Evolutionary conservation across 768 basidiomycete genomes (phyloP).

Genomic region (Boletus coccyginus): DNA sequence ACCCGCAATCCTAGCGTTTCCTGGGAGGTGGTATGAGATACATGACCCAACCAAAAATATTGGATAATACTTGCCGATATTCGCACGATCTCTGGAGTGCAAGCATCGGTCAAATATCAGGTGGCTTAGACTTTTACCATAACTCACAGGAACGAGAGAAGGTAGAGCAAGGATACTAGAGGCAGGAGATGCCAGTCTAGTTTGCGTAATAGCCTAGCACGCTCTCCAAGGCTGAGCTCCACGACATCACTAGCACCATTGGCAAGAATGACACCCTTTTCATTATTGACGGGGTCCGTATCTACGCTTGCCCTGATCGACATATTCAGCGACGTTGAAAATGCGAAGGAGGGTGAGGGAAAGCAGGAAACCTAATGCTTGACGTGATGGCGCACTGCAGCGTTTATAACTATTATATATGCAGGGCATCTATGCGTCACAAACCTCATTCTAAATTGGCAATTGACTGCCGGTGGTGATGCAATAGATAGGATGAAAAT

Average conservation of each 20-base stretch:
- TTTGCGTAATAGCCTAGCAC: slow-evolving; percentile 35
- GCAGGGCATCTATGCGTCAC: neutral
- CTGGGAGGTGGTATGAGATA: slow-evolving; percentile 18
- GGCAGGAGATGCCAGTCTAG: slow-evolving; percentile 45
- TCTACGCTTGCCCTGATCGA: slow-evolving; percentile 1
- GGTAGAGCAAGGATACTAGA: slow-evolving; percentile 41
- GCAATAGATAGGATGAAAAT: too few relatives aligned
- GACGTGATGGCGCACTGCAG: too few relatives aligned
- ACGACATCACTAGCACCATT: neutral
- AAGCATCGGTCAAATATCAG: neutral
- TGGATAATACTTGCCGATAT: slow-evolving; percentile 35
- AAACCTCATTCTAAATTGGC: neutral
- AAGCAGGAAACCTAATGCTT: neutral
- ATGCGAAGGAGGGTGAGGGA: neutral
- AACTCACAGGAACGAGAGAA: slow-evolving; percentile 46
- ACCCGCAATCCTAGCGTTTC: slow-evolving; percentile 44
- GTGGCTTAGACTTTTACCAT: neutral
- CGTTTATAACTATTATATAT: neutral
- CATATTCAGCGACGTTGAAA: slow-evolving; percentile 6
- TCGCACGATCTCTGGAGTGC: slow-evolving; percentile 40
- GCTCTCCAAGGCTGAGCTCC: slow-evolving; percentile 18
- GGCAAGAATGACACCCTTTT: slow-evolving; percentile 5
- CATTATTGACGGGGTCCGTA: neutral
- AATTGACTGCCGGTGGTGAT: too few relatives aligned
- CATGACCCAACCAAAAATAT: neutral